phyloP scores from a whole-genome alignment of 1,139 yeast genomes.

The Geotrichum reessii region DNA sequence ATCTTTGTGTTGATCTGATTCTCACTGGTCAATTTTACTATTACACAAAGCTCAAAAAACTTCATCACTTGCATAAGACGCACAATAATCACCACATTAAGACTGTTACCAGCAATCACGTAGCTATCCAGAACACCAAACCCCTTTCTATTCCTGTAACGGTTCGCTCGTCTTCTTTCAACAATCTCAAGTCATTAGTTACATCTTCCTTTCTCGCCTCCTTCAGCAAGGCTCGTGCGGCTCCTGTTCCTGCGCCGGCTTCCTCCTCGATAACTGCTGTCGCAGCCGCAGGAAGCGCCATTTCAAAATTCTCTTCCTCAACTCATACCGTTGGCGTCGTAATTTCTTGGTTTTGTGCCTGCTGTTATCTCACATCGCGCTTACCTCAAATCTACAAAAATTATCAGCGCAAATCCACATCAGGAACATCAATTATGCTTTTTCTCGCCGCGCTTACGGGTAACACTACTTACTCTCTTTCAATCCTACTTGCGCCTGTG shows the following conservation, averaged over 20 bases:
- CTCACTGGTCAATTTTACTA: slow-evolving; percentile 73
- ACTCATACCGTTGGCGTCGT: slow-evolving; percentile 43
- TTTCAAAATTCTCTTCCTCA: slow-evolving; percentile 4
- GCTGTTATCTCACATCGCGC: slow-evolving; percentile 69
- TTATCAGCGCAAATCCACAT: slow-evolving; percentile 68
- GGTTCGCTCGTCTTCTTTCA: slow-evolving; percentile 8
- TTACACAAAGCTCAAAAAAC: slow-evolving; percentile 39
- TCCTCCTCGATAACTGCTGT: slow-evolving; percentile 24
- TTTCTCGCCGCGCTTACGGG: slow-evolving; percentile 77
- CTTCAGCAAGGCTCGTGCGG: slow-evolving; percentile 26
- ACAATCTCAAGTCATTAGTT: slow-evolving; percentile 23
- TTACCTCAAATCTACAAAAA: slow-evolving; percentile 81
- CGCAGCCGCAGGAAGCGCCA: slow-evolving; percentile 3
- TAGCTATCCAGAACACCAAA: slow-evolving; percentile 4
- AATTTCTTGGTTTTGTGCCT: slow-evolving; percentile 79
- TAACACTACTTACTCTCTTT: slow-evolving; percentile 71
- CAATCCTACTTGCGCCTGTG: slow-evolving; percentile 50
- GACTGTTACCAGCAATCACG: slow-evolving; percentile 10
- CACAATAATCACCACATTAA: slow-evolving; percentile 16
- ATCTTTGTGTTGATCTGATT: slow-evolving; percentile 63
- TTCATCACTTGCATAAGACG: slow-evolving; percentile 1
- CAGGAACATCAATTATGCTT: slow-evolving; percentile 73
- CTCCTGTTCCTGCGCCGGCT: slow-evolving; percentile 23
- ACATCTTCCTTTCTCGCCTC: slow-evolving; percentile 32
- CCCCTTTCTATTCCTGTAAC: slow-evolving; percentile 12